Evolutionary conservation across 305 asterid genomes (phyloP), one percentile per base, ranked within the genome.

Genomic region (Fraxinus ornus): DNA sequence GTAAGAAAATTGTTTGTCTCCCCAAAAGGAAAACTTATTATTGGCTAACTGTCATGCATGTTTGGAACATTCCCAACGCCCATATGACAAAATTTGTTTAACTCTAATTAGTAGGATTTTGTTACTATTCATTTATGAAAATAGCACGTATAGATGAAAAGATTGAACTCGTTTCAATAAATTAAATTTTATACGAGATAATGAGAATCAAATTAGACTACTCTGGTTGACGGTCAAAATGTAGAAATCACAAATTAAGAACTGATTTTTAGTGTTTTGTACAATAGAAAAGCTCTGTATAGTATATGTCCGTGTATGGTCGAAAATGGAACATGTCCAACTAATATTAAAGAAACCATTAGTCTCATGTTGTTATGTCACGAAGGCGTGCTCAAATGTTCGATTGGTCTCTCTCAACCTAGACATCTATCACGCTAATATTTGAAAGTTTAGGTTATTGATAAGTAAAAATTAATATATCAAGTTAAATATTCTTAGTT

Each of bases 1-100:
- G 60, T 49, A 15, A 49, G 60, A 49, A 49, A 15, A 49, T 49
- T 49, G 17, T 49, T 49, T 49, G 21, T 49, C 60, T 15, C 21
- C 60, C 60, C 60, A 49, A 49, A 49, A 15, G n/a, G 21, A 49
- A 15, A 49, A 49, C 60, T 49, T 49, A 49, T 49, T 49, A 49
- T 71, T 49, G 64, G 55, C 86, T 41, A 32, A 57, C 79, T 80
- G 89, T 15, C 80, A 70, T 79, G 75, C 80, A 84, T 44, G 57
- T 73, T 44, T 52, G 85, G 76, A 74, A 49, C 85, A 73, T 52
- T 33, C 71, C 75, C 72, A 60, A 36, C 85, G 17, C 15, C 22
- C 74, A 55, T 81, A 12, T 26, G 10, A 64, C 79, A 74, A 55
- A 55, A 21, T 76, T 55, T 37, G 30, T 68, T 66, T 37, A 22